These are phyloP conservation scores for Vinca major DNA, from an alignment of 305 asterid genomes.

Conservation along the genomic window DNA sequence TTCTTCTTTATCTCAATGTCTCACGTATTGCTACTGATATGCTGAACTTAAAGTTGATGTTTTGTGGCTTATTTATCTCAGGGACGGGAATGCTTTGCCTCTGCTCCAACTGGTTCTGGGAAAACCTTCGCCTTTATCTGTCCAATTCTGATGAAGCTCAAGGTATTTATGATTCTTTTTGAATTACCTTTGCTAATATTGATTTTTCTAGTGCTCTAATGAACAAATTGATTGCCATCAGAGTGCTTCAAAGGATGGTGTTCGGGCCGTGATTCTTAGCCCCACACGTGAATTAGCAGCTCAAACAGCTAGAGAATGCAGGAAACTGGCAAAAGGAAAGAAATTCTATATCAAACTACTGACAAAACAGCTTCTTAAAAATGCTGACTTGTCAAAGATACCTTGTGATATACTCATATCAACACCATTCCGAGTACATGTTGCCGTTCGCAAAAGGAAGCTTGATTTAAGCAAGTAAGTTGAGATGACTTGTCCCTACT, in stretches of 20 bases:
- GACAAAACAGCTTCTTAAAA: slow-evolving; percentile 80
- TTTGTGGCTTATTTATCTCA: slow-evolving; percentile 19
- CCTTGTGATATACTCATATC: slow-evolving; percentile 92
- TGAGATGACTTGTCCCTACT: background rate
- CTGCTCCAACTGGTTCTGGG: slow-evolving; percentile 96
- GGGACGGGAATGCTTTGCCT: slow-evolving; percentile 94
- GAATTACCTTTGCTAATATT: background rate
- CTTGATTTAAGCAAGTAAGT: slow-evolving; percentile 88
- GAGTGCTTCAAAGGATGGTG: slow-evolving; percentile 69
- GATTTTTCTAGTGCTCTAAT: slow-evolving; percentile 20
- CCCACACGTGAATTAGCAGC: slow-evolving; percentile 97
- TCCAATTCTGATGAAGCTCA: slow-evolving; percentile 74
- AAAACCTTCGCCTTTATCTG: slow-evolving; percentile 80
- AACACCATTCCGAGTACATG: slow-evolving; percentile 64
- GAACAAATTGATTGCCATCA: slow-evolving; percentile 23
- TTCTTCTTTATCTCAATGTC: slow-evolving; percentile 3
- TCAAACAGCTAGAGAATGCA: slow-evolving; percentile 93
- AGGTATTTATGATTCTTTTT: slow-evolving; percentile 30
- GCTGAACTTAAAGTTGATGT: background rate
- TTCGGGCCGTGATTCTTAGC: slow-evolving; percentile 74
- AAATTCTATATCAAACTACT: slow-evolving; percentile 67
- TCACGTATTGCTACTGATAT: slow-evolving; percentile 1
- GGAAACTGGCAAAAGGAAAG: slow-evolving; percentile 68
- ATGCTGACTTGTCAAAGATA: slow-evolving; percentile 68
- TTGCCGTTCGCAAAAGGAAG: slow-evolving; percentile 66